Evolutionary conservation across 371 early-diverging fungal genomes (phyloP).

Genomic region (Mortierella sp.): DNA sequence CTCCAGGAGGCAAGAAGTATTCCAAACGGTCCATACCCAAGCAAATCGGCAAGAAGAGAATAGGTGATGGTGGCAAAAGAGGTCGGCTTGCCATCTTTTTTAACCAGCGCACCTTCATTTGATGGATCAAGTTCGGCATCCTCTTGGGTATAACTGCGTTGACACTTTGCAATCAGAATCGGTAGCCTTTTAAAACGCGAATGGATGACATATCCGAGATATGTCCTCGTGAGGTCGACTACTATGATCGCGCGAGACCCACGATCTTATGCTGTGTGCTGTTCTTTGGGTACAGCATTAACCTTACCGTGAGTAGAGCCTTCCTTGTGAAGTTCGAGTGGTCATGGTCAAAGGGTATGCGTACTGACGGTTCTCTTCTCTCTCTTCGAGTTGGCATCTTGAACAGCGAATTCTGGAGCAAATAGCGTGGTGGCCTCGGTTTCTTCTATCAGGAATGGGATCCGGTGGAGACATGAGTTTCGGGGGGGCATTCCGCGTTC

Average conservation of each 20-base stretch:
- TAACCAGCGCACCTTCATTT: conserved; percentile 38
- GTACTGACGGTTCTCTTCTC: neutral
- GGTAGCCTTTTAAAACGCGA: conserved; percentile 27
- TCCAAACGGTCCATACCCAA: conserved; percentile 30
- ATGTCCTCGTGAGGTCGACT: conserved; percentile 15
- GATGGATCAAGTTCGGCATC: conserved; percentile 47
- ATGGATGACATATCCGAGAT: neutral
- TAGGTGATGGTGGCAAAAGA: conserved; percentile 22
- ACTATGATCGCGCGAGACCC: conserved; percentile 36
- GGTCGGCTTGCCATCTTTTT: conserved; percentile 31
- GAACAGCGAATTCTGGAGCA: conserved; percentile 2
- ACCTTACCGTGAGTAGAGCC: conserved; percentile 30
- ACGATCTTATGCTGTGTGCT: conserved; percentile 26
- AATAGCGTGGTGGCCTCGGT: conserved; percentile 11
- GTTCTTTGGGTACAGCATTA: conserved; percentile 33
- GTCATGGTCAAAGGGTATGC: neutral
- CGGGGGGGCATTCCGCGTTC: no score
- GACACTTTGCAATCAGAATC: conserved; percentile 31
- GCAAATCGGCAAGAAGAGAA: conserved; percentile 17
- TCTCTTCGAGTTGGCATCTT: conserved; percentile 22
- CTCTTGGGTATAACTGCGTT: conserved; percentile 32
- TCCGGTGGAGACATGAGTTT: no score
- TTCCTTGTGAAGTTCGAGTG: neutral
- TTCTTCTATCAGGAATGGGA: conserved; percentile 13
- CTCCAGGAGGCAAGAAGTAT: conserved; percentile 25